Evolutionary conservation across 768 basidiomycete genomes (phyloP), one percentile per base, ranked within the genome.

Genomic region (Crassisporium funariophilum): DNA sequence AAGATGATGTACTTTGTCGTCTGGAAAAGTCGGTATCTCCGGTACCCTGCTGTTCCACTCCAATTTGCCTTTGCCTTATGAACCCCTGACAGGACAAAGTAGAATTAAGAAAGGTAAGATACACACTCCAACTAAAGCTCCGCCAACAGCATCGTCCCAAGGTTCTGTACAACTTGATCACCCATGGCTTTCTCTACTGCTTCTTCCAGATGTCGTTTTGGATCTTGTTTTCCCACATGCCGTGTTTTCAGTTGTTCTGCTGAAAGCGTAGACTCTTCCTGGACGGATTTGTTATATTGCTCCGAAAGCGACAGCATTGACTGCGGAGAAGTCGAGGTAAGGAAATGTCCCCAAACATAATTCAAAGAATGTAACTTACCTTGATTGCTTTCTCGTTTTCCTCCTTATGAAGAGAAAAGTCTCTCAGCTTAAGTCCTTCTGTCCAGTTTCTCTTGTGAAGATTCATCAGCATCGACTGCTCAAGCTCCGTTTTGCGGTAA

Each of bases 391-490:
- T 86, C 72, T 98, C 94, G 59, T 98, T 98, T 22, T 72, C 72
- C 67, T 90, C 83, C 62, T 94, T 92, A 68, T 95, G 91, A 44
- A 78, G 69, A 67, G 88, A 80, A 69, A 98, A 98, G 69, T 98
- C 94, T 33, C 84, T 79, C 61, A 99, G 67, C 64, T 89, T 91
- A 55, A 99, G 72, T 1, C 95, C 97, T 66, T 98, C 95, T 2
- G 97, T 98, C 97, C 97, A 99, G 63, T 97, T 95, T 59, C 93
- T 79, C 69, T 98, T 98, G 75, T 99, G 97, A 58, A 99, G 72
- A 67, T 98, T 99, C 88, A 98, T 92, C 56, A 99, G 70, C 97
- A 99, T 99, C 13, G 88, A 82, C 65, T 99, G 97, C 68, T 99
- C 97, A 2, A 95, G 81, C 64, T 98, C 95, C 21, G 95, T 98